Evolutionary conservation across 2,329 filamentous ascomycete genomes (phyloP), one percentile per base, ranked within the genome.

Genomic region (Paecilomyces variotii): DNA sequence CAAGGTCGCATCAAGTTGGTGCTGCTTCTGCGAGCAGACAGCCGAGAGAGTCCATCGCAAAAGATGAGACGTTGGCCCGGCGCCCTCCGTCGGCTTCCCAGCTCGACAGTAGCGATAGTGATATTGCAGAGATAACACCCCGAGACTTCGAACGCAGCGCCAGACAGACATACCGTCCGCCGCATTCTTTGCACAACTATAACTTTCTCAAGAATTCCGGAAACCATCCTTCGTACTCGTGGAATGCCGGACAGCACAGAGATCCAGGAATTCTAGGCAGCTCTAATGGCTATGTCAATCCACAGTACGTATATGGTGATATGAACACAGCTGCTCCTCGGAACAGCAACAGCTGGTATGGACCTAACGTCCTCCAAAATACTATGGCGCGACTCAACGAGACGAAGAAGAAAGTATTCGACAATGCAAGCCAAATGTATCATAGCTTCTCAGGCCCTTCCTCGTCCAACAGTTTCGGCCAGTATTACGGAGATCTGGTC

Each of bases 91-190:
- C 57, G 3, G 53, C 54, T 30, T n/a, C 51, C 10, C 32, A 55
- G 1, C 55, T 35, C 24, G 65, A 68, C 55, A 65, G 62, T 53
- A 67, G 68, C 57, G 68, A 74, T 56, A 71, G 70, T 57, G 72
- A 74, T 59, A 28, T 74, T n/a, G 61, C 68, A 53, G 72, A 74
- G 56, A 72, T 73, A 26, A 59, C 66, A 1, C 55, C 62, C 5
- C 14, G 32, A 14, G 61, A 67, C 55, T 71, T 70, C 19, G 53
- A 57, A 24, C 57, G 56, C 28, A 55, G 56, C 25, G 35, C 14
- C 27, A 52, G 39, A 30, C 24, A 24, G 12, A n/a, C n/a, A 3
- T 51, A 5, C 2, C 19, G 28, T 14, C 25, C 14, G 11, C 50
- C 51, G 52, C 24, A 54, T 54, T 39, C 30, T 35, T 51, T 32